These are phyloP conservation scores for Mucor circinelloides DNA, from an alignment of 371 early-diverging fungal genomes.

Conservation along the genomic window DNA sequence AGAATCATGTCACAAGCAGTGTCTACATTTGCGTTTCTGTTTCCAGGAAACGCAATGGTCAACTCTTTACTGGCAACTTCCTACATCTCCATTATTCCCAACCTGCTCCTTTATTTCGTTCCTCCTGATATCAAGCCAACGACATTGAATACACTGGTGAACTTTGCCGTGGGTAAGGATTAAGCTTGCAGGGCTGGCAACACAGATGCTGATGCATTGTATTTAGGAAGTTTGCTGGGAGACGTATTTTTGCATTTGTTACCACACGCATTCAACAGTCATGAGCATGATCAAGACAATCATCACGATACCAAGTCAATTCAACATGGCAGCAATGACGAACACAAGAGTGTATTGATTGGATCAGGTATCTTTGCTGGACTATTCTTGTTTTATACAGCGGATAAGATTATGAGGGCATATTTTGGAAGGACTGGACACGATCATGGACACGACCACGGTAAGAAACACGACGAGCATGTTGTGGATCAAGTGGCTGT, in stretches of 20 bases:
- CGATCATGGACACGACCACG: slow-evolving; percentile 52
- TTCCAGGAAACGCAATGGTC: slow-evolving; percentile 66
- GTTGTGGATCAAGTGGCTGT: slow-evolving; percentile 8
- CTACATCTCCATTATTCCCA: slow-evolving; percentile 85
- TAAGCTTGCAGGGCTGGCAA: neutral
- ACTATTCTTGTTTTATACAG: slow-evolving; percentile 71
- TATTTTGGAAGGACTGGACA: slow-evolving; percentile 68
- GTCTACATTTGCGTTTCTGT: slow-evolving; percentile 51
- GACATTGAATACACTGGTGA: slow-evolving; percentile 75
- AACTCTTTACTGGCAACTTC: slow-evolving; percentile 79
- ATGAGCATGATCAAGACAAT: slow-evolving; percentile 21
- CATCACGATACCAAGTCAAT: neutral
- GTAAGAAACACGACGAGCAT: slow-evolving; percentile 40
- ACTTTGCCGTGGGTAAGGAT: slow-evolving; percentile 75
- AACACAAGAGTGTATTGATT: slow-evolving; percentile 67
- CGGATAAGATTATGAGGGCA: slow-evolving; percentile 86
- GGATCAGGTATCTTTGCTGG: slow-evolving; percentile 80
- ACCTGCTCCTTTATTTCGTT: slow-evolving; percentile 78
- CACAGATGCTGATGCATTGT: neutral
- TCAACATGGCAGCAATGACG: slow-evolving; percentile 18
- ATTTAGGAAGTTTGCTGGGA: slow-evolving; percentile 72
- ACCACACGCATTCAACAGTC: slow-evolving; percentile 70
- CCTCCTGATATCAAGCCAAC: slow-evolving; percentile 77
- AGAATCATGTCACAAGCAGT: neutral
- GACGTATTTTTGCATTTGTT: slow-evolving; percentile 86